Base-by-base conservation (phyloP, 495 filamentous ascomycete genomes). In the Aspergillus baeticus region DNA sequence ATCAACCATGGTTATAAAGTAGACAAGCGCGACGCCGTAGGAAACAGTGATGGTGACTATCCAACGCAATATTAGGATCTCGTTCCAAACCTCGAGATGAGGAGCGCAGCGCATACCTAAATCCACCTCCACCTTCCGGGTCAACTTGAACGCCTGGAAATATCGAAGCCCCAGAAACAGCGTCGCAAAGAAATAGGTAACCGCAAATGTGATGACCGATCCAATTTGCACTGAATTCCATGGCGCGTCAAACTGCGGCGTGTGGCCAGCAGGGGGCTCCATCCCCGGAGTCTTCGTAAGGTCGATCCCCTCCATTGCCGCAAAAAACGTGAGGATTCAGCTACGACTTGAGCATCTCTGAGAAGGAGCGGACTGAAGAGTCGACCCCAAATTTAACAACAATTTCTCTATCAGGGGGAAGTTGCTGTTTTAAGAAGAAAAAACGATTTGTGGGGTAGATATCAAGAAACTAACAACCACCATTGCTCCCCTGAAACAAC, bases 81-180 rank as follows among this genome's bases (percentile, higher is more conserved):
- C n/a, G n/a, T n/a, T n/a, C n/a, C n/a, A n/a, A n/a, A n/a, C n/a
- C n/a, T n/a, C n/a, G n/a, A n/a, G n/a, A n/a, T n/a, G n/a, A n/a
- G n/a, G n/a, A n/a, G n/a, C n/a, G n/a, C n/a, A n/a, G n/a, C 8
- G 8, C 3, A 18, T 48, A 48, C 45, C 59, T 37, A 66, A 21
- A 57, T 63, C 46, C 42, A 60, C 1, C 44, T 66, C 52, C 29
- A 66, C 31, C 55, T 61, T 54, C 38, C 59, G 54, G n/a, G 51
- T 57, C 39, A 66, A 41, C 50, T 78, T 57, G 23, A 63, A 45
- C 15, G 60, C 55, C 47, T 63, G 56, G 23, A 63, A 63, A 35
- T 59, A 63, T 6, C 60, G 51, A 20, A 63, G 56, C 13, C 46
- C 56, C 6, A 63, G 5, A 15, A 59, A 59, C 0, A 55, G 10